Conservation (phyloP, 176 grass and related monocot genomes). For the Juncus effusus region DNA sequence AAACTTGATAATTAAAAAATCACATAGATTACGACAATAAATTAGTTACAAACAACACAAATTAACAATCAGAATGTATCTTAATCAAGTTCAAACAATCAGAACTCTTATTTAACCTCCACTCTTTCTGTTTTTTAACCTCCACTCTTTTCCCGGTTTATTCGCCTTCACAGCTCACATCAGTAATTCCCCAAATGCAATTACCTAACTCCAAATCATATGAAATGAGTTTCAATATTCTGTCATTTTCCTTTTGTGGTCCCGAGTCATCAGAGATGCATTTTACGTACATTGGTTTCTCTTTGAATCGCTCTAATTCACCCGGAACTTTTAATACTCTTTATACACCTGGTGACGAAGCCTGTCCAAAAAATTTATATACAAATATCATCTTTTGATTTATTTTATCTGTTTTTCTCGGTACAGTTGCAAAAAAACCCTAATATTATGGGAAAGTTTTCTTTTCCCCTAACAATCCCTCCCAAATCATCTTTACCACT, state of each 20-base stretch:
- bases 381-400: no score
- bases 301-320: constrained; percentile 88
- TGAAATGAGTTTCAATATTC: constrained; percentile 66
- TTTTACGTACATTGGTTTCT: constrained; percentile 74
- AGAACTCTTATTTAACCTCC: constrained; percentile 58
- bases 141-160: constrained; percentile 71
- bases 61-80: constrained; percentile 76
- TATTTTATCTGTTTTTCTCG: no score
- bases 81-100: constrained; percentile 57
- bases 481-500: no score
- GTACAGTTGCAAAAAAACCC: constrained; percentile 15
- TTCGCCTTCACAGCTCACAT: constrained; percentile 92
- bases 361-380: constrained; percentile 36
- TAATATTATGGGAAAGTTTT: constrained; percentile 10
- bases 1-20: no score
- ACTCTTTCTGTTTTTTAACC: constrained; percentile 91
- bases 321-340: constrained; percentile 64
- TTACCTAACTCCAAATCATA: constrained; percentile 63
- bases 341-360: constrained; percentile 85
- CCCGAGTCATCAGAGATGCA: constrained; percentile 24
- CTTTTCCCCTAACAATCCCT: no score
- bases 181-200: constrained; percentile 83
- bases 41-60: neutral
- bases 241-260: constrained; percentile 49
- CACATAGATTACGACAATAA: no score